Conservation (phyloP, 495 filamentous ascomycete genomes). For the Penicillium diatomitis region DNA sequence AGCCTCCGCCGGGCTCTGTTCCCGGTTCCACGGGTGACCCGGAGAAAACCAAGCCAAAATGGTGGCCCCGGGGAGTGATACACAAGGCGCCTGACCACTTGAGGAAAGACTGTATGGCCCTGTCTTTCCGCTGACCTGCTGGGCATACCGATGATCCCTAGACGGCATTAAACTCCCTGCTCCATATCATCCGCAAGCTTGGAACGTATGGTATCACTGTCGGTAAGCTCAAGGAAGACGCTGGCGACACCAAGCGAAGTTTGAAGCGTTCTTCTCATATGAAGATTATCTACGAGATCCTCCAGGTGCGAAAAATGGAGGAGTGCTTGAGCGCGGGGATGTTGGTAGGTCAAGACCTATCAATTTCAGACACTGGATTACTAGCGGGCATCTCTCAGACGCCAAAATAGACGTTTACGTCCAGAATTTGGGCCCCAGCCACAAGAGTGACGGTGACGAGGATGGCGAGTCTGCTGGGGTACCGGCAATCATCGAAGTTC, state of each 20-base stretch:
- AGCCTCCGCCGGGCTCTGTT: constrained; percentile 23
- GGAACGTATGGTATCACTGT: constrained; percentile 25
- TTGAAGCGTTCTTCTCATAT: constrained; percentile 28
- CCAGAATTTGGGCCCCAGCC: constrained; percentile 26
- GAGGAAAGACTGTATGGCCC: constrained; percentile 56
- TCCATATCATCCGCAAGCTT: constrained; percentile 42
- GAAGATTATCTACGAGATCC: constrained; percentile 43
- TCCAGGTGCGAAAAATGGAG: constrained; percentile 44
- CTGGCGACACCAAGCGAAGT: constrained; percentile 31
- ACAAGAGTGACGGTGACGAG: constrained; percentile 30
- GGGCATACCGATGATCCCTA: too few relatives aligned
- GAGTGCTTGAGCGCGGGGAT: constrained; percentile 42
- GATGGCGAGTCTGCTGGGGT: constrained; percentile 8
- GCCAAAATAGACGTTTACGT: constrained; percentile 31
- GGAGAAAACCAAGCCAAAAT: constrained; percentile 57
- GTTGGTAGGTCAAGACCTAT: constrained; percentile 44
- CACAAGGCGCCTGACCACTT: constrained; percentile 86
- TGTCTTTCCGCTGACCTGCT: neutral
- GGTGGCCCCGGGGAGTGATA: constrained; percentile 63
- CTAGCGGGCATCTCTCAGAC: constrained; percentile 20
- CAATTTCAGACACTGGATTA: too few relatives aligned
- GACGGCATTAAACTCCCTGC: constrained; percentile 33
- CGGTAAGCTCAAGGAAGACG: constrained; percentile 34
- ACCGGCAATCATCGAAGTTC: constrained; percentile 10
- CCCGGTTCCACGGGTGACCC: constrained; percentile 34